A percentile compares a stretch with the other conserved stretches of the same genome.
These are phyloP conservation scores for Ganoderma lucidum DNA, from an alignment of 1,284 basidiomycete genomes.

Conservation along the genomic window DNA sequence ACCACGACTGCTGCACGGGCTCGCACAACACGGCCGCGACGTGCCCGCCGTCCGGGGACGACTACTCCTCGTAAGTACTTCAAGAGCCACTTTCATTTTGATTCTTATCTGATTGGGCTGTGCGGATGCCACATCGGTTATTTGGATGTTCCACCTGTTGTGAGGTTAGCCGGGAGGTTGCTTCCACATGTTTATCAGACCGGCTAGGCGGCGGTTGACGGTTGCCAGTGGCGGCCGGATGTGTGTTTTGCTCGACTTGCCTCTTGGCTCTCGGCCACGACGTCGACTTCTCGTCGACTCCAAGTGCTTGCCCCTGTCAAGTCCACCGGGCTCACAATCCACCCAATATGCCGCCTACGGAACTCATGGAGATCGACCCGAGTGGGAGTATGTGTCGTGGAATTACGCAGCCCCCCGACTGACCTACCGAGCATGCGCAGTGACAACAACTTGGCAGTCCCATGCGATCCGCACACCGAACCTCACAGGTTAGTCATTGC, in stretches of 20 bases:
- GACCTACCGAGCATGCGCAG: too few relatives aligned
- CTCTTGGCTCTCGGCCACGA: neutral
- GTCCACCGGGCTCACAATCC: neutral
- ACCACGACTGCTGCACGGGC: slow-evolving; percentile 55
- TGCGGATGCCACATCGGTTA: neutral
- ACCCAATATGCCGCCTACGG: too few relatives aligned
- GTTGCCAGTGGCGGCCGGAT: neutral
- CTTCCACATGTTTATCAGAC: neutral
- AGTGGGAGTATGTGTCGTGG: too few relatives aligned
- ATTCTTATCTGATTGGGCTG: too few relatives aligned
- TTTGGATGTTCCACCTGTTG: neutral
- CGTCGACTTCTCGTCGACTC: neutral
- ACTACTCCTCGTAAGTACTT: slow-evolving; percentile 56
- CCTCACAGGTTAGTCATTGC: neutral
- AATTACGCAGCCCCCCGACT: too few relatives aligned
- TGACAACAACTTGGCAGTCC: neutral
- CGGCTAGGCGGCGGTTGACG: neutral
- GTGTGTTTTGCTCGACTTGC: too few relatives aligned
- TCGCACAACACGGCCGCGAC: slow-evolving; percentile 49
- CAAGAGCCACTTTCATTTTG: slow-evolving; percentile 46
- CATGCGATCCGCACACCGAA: neutral
- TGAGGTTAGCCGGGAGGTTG: neutral
- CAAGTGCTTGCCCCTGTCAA: neutral
- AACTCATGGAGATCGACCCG: too few relatives aligned
- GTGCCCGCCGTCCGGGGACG: slow-evolving; percentile 51